phyloP scores from a whole-genome alignment of 495 filamentous ascomycete species.

The Podospora bellae-mahoneyi region DNA sequence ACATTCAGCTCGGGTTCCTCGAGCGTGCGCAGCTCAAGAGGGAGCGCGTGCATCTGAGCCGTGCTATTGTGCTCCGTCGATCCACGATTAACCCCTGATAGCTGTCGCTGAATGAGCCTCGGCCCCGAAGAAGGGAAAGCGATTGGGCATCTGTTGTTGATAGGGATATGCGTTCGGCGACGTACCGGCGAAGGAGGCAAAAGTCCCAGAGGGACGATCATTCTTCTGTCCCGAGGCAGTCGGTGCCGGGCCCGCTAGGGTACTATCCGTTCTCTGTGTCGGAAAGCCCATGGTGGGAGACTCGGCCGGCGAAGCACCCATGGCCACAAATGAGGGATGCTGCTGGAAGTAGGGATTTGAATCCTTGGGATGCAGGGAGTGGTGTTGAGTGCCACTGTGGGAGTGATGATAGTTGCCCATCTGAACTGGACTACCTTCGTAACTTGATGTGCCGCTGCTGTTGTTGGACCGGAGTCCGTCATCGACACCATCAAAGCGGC shows the following conservation, averaged over 20 bases:
- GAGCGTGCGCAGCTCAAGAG: not conserved
- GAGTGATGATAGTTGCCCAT: constrained; percentile 33
- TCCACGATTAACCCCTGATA: constrained; percentile 25
- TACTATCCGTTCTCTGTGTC: constrained; percentile 23
- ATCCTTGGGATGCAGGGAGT: constrained; percentile 34
- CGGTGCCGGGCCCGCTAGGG: constrained; percentile 11
- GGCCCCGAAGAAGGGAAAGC: constrained; percentile 38
- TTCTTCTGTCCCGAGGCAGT: constrained; percentile 22
- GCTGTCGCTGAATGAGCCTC: constrained; percentile 42
- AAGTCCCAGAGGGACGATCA: constrained; percentile 26
- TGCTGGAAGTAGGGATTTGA: constrained; percentile 37
- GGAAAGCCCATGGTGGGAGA: constrained; percentile 26
- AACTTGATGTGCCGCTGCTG: constrained; percentile 30
- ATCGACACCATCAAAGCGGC: constrained; percentile 36
- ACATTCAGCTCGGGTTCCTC: constrained; percentile 5
- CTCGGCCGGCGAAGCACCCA: constrained; percentile 35
- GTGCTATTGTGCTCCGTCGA: not conserved
- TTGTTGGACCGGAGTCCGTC: constrained; percentile 26
- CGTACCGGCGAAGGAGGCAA: constrained; percentile 39
- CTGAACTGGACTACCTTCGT: constrained; percentile 37
- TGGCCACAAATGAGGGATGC: constrained; percentile 18
- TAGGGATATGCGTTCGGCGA: constrained; percentile 39
- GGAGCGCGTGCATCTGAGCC: not conserved
- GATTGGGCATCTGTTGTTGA: constrained; percentile 36
- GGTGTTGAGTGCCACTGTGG: constrained; percentile 38